These are phyloP conservation scores for Pseudogymnoascus sp. DNA, from an alignment of 2,329 filamentous ascomycete genomes.

Conservation along the genomic window DNA sequence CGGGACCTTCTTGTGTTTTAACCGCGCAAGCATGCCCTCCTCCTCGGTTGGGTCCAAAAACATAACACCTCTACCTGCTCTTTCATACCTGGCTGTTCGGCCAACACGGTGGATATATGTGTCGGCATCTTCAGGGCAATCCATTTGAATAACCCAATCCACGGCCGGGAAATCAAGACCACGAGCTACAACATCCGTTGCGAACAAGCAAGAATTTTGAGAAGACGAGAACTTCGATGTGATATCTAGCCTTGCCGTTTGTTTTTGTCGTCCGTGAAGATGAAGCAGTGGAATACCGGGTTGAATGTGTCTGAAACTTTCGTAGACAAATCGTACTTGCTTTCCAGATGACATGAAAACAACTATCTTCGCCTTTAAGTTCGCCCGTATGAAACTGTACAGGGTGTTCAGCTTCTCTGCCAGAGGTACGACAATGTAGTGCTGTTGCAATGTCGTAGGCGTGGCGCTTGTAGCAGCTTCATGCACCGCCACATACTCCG, in stretches of 20 bases:
- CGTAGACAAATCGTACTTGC: conserved; percentile 92
- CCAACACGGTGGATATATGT: conserved; percentile 97
- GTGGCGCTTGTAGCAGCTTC: conserved; percentile 74
- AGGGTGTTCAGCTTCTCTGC: conserved; percentile 85
- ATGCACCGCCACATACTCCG: conserved; percentile 92
- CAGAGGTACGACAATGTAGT: conserved; percentile 80
- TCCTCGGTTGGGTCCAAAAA: conserved; percentile 93
- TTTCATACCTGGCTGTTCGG: conserved; percentile 87
- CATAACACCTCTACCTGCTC: conserved; percentile 76
- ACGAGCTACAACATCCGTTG: conserved; percentile 89
- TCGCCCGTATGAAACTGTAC: conserved; percentile 85
- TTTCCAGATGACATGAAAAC: conserved; percentile 95
- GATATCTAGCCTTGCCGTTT: conserved; percentile 79
- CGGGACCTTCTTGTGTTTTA: conserved; percentile 84
- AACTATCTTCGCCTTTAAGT: conserved; percentile 88
- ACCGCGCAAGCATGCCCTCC: conserved; percentile 74
- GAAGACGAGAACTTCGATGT: conserved; percentile 74
- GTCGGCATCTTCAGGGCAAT: conserved; percentile 92
- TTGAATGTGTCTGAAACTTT: conserved; percentile 85
- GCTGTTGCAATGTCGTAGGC: conserved; percentile 76
- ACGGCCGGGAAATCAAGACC: conserved; percentile 94
- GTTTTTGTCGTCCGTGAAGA: conserved; percentile 89
- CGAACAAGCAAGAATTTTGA: conserved; percentile 82
- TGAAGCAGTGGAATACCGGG: conserved; percentile 90
- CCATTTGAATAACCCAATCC: conserved; percentile 98